These are phyloP conservation scores for Mercurialis annua DNA, from an alignment of 345 rosid genomes.

Conservation along the genomic window DNA sequence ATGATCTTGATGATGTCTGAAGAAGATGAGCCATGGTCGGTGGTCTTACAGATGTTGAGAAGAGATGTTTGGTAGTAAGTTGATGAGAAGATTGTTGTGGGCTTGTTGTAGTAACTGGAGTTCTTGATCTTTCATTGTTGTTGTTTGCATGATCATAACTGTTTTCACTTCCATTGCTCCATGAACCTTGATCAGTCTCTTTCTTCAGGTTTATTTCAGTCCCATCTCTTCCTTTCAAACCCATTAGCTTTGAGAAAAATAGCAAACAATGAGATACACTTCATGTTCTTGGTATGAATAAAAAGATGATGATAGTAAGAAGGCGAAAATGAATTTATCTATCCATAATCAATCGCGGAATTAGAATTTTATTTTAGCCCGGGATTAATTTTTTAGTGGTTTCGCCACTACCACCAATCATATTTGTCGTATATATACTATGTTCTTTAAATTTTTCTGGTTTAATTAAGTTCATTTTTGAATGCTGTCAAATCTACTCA, in stretches of 20 bases:
- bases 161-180: conserved; percentile 73
- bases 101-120: conserved; percentile 38
- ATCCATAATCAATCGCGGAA: too few species aligned
- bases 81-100: conserved; percentile 40
- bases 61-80: conserved; percentile 38
- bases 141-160: conserved; percentile 56
- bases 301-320: conserved; percentile 8
- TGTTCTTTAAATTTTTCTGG: too few species aligned
- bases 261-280: not conserved
- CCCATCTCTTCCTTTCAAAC: conserved; percentile 50
- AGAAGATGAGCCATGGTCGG: conserved; percentile 43
- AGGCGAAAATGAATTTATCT: too few species aligned
- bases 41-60: conserved; percentile 53
- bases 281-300: not conserved
- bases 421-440: too few species aligned
- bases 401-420: too few species aligned
- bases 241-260: conserved; percentile 41
- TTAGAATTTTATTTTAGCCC: too few species aligned
- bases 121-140: conserved; percentile 49
- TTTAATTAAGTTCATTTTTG: too few species aligned
- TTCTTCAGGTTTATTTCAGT: conserved; percentile 46
- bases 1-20: conserved; percentile 41
- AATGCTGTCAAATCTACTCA: too few species aligned
- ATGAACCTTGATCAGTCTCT: conserved; percentile 55
- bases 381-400: too few species aligned